phyloP scores from a whole-genome alignment of 148 eudicot genomes.

The Camellia granthamiana region DNA sequence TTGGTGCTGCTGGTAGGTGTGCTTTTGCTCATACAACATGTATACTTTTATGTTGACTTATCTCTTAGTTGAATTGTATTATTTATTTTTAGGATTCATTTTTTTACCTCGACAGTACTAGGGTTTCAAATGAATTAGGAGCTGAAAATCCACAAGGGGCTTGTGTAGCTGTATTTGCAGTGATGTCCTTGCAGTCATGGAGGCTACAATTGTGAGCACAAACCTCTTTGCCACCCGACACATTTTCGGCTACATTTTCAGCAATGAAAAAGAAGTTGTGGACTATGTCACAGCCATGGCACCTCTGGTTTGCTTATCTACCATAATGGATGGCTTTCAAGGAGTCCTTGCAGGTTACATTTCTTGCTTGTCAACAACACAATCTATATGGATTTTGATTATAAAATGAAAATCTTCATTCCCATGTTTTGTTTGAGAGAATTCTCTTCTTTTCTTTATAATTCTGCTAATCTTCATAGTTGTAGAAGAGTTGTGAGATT shows the following conservation, averaged over 20 bases:
- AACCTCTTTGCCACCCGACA: constrained; percentile 43
- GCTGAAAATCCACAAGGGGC: constrained; percentile 20
- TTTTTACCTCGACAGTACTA: constrained; percentile 39
- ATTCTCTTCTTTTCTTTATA: too few relatives aligned
- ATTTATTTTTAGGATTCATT: too few relatives aligned
- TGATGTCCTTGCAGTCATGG: constrained; percentile 40
- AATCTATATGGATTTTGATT: too few relatives aligned
- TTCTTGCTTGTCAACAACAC: too few relatives aligned
- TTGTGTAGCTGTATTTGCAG: constrained; percentile 46
- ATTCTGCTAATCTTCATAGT: too few relatives aligned
- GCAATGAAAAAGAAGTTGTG: constrained; percentile 51
- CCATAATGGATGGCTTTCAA: constrained; percentile 31
- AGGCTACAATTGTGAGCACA: constrained; percentile 39
- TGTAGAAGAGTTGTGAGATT: too few relatives aligned
- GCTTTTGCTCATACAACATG: not conserved
- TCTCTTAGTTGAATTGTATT: not conserved
- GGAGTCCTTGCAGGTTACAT: constrained; percentile 57
- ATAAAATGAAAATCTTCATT: not conserved
- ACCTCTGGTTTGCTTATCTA: too few relatives aligned
- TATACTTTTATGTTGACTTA: not conserved
- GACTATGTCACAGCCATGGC: constrained; percentile 4
- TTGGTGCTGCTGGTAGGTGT: constrained; percentile 74
- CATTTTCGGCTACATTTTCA: constrained; percentile 31
- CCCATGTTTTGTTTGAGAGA: too few relatives aligned
- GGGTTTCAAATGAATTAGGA: constrained; percentile 20